Evolutionary conservation across 1,284 basidiomycete species (phyloP).

Genomic region (Austroboletus novae-zelandiae): DNA sequence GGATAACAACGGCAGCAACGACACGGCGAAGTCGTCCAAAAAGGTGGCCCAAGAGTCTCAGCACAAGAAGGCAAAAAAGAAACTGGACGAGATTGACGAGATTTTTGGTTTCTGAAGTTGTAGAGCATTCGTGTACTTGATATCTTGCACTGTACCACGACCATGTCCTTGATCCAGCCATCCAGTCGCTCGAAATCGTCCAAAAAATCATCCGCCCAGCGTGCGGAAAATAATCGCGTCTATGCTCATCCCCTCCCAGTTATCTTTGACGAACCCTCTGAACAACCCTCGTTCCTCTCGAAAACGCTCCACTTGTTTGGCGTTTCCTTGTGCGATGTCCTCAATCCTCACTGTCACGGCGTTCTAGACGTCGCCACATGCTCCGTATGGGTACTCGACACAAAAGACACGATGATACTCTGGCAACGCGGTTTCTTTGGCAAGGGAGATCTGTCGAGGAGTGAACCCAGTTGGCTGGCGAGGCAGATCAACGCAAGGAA

Average conservation of each 20-base stretch:
- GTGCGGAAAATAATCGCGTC: conserved; percentile 61
- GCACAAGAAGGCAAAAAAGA: conserved; percentile 27
- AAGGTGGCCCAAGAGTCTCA: conserved; percentile 3
- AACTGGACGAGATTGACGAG: conserved; percentile 31
- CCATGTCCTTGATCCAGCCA: conserved; percentile 49
- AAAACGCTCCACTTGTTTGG: conserved; percentile 54
- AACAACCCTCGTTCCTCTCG: conserved; percentile 37
- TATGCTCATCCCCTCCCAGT: conserved; percentile 67
- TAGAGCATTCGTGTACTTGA: background rate
- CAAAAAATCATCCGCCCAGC: conserved; percentile 51
- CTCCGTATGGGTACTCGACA: conserved; percentile 77
- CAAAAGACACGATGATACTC: conserved; percentile 62
- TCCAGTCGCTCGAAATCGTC: conserved; percentile 30
- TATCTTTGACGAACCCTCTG: conserved; percentile 45
- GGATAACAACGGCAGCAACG: background rate
- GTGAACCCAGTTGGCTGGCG: conserved; percentile 91
- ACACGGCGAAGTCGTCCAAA: background rate
- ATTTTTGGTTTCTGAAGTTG: conserved; percentile 29
- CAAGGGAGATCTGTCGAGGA: conserved; percentile 90
- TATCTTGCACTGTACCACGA: too few relatives aligned
- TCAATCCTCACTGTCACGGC: conserved; percentile 67
- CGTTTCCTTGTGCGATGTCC: conserved; percentile 44
- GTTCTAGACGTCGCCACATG: conserved; percentile 70
- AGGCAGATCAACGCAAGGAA: conserved; percentile 68
- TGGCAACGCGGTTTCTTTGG: conserved; percentile 97